Evolutionary conservation across 768 basidiomycete species (phyloP), one percentile per base, ranked within the genome.

Genomic region (Boletus edulis): DNA sequence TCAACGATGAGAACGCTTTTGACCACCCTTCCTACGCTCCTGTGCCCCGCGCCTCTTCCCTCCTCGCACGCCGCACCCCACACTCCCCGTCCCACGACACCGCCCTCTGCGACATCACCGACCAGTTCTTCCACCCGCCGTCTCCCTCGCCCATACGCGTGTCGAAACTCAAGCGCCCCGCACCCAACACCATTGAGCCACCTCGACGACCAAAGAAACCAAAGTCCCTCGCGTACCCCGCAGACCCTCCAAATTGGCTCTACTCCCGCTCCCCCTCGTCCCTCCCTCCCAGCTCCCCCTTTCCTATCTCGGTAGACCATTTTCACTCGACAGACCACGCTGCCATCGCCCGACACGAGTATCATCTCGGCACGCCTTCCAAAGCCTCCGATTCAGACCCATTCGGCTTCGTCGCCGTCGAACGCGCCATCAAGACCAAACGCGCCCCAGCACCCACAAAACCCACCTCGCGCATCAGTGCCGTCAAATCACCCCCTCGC

Each of bases 391-490:
- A 66, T 38, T 80, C 80, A 0, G 82, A 84, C 56, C 82, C 81
- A 0, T 84, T 84, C 55, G 83, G 82, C 0, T 83, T 84, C 57
- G 71, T 81, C 32, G 79, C 81, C 17, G 74, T 81, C 1, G 82
- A 84, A 63, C 74, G 72, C 48, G 78, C 75, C 46, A 63, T 83
- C 56, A 81, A 79, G 60, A 73, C 67, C 2, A 70, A 75, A 40
- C 78, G 80, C 44, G 42, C 46, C 6, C 62, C 54, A 8, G 58
- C 54, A 27, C 44, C 53, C 20, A 57, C 9, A 18, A 60, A 52
- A 38, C 48, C 60, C 18, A 15, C 48, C 14, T 39, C 47, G 49
- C 57, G 60, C 20, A 22, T 41, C 54, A 55, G 60, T 35, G 22
- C 38, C 47, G 42, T 58, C 49, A 62, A 57, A 53, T 62, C 64